These are phyloP conservation scores for Phragmites australis DNA, from an alignment of 176 grass and related monocot species.

Conservation along the genomic window DNA sequence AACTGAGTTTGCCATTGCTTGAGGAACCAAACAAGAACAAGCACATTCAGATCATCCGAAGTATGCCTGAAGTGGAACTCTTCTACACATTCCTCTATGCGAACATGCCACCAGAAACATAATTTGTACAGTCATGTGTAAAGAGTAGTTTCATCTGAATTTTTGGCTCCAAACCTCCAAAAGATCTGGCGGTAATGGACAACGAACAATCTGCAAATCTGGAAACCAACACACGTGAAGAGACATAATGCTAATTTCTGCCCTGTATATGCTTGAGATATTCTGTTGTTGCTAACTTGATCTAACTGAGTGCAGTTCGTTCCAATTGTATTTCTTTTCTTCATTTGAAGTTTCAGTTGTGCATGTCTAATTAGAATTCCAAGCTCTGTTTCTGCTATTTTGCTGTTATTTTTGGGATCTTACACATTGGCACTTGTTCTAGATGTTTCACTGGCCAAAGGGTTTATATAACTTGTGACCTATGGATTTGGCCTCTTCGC, in stretches of 20 bases:
- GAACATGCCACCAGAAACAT: constrained; percentile 60
- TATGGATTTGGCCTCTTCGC: no score
- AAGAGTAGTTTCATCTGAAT: constrained; percentile 14
- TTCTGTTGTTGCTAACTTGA: constrained; percentile 20
- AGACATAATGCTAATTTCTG: constrained; percentile 11
- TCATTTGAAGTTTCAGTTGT: background rate
- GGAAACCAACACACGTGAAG: background rate
- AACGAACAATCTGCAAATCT: background rate
- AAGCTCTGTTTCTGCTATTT: background rate
- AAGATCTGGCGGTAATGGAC: background rate
- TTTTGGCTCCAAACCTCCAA: constrained; percentile 9
- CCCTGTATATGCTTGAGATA: constrained; percentile 29
- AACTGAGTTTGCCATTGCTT: constrained; percentile 62
- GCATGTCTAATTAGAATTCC: constrained; percentile 11
- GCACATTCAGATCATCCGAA: constrained; percentile 69
- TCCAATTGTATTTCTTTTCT: background rate
- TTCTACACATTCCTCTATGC: constrained; percentile 94
- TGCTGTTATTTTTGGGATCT: constrained; percentile 27
- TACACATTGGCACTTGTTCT: background rate
- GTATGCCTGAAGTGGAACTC: constrained; percentile 76
- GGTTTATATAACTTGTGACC: constrained; percentile 1
- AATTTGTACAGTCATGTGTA: background rate
- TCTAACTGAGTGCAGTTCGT: background rate
- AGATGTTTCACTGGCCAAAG: background rate
- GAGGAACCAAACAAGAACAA: constrained; percentile 90